Evolutionary conservation across 345 rosid genomes (phyloP), one percentile per base, ranked within the genome.

Genomic region (Cardamine occulta): DNA sequence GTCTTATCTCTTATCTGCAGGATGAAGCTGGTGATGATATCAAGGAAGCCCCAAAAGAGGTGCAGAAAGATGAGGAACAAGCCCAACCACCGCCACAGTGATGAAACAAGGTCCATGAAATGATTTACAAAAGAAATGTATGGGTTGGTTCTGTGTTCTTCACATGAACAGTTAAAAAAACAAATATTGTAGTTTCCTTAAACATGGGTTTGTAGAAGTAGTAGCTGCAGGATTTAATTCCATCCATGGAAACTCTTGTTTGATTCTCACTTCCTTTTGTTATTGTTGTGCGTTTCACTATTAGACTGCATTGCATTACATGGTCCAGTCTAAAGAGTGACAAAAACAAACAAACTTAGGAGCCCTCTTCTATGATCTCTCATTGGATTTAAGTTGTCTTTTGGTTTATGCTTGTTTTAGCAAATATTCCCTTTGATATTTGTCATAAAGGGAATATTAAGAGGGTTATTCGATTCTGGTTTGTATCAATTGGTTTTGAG

Each of bases 11-110:
- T 65, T 19, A 31, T 21, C 4, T 44, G 14, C 71, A 88, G 93
- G 94, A 93, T 32, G 98, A 93, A 6, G 87, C 82, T 51, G 97
- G 88, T 45, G 97, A 93, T 58, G 97, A 93, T 75, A 87, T 88
- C 83, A 91, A 89, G 88, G 96, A 93, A 83, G 81, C 89, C 57
- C 74, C 92, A 5, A 93, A 91, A 9, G 96, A 89, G 52, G 88
- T 69, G 23, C 86, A 63, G 73, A 67, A 67, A 65, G 52, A 0
- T 60, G 79, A 60, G 18, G 73, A 66, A 28, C 48, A 44, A 44
- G 37, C 37, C 28, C 65, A 44, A 10, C 72, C 47, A 64, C 71
- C 57, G 0, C 70, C 71, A 0, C 34, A 63, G 84, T 83, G 79
- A 84, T 77, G 78, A 78, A 60, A 66, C 79, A 23, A 74, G 45